Evolutionary conservation across 306 rosid genomes (phyloP).

Genomic region (Canavalia gladiata): DNA sequence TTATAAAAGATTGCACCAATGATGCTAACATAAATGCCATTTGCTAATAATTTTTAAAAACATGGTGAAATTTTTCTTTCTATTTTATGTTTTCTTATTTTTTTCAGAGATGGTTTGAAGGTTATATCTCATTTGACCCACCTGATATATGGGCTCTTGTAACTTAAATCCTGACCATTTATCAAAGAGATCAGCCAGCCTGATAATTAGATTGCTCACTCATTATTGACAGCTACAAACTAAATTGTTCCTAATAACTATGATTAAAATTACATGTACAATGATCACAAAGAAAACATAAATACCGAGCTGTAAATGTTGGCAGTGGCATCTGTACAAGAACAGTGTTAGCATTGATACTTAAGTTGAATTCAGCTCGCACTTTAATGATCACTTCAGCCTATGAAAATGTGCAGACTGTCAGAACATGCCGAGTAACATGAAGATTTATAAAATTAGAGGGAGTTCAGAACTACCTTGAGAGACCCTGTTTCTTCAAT

Average conservation of each 20-base stretch:
- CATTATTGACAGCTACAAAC: slow-evolving; percentile 14
- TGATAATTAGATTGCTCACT: slow-evolving; percentile 4
- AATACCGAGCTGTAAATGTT: slow-evolving; percentile 76
- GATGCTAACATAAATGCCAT: slow-evolving; percentile 9
- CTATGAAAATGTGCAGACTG: slow-evolving; percentile 53
- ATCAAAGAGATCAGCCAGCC: neutral
- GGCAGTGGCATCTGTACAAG: slow-evolving; percentile 90
- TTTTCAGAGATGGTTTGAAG: slow-evolving; percentile 1
- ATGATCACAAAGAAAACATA: slow-evolving; percentile 45
- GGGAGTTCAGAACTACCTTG: slow-evolving; percentile 61
- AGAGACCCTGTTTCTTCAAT: slow-evolving; percentile 87
- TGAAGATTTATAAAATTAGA: slow-evolving; percentile 23
- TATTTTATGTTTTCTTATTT: neutral
- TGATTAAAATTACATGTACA: slow-evolving; percentile 23
- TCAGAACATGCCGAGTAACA: slow-evolving; percentile 41
- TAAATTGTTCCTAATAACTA: slow-evolving; percentile 28
- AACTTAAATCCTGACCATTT: slow-evolving; percentile 2
- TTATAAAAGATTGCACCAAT: slow-evolving; percentile 9
- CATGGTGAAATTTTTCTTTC: neutral
- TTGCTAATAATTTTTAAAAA: neutral
- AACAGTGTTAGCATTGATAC: slow-evolving; percentile 72
- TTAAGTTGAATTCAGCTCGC: slow-evolving; percentile 80
- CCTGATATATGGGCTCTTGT: slow-evolving; percentile 28
- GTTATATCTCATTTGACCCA: slow-evolving; percentile 8
- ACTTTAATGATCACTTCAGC: slow-evolving; percentile 87